Percentiles rank a stretch among this genome's conserved stretches.
phyloP scores from a whole-genome alignment of 2,329 filamentous ascomycete genomes.

The Sporothrix pallida region DNA sequence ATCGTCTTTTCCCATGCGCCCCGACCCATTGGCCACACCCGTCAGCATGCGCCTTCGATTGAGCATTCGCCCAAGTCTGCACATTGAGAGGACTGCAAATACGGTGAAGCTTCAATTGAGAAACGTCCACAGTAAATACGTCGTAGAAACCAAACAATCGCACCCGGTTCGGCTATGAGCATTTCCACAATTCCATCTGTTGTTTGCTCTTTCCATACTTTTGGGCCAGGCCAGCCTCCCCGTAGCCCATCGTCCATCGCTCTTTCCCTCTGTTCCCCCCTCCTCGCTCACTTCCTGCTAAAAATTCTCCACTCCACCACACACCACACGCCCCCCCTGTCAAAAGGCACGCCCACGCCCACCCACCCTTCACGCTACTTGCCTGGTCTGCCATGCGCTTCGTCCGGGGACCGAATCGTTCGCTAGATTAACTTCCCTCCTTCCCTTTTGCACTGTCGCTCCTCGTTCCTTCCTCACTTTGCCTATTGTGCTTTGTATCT shows the following conservation, averaged over 20 bases:
- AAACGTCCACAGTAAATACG: too few relatives aligned
- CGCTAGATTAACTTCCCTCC: constrained; percentile 34
- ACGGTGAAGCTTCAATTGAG: background rate
- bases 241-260: constrained; percentile 21
- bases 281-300: background rate
- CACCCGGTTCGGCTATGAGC: background rate
- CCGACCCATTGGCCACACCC: constrained; percentile 1
- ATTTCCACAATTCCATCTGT: constrained; percentile 19
- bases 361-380: constrained; percentile 30
- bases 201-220: too few relatives aligned
- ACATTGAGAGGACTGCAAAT: background rate
- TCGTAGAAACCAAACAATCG: background rate
- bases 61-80: background rate
- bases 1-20: background rate
- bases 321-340: constrained; percentile 25
- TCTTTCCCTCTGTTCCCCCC: constrained; percentile 1
- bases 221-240: background rate
- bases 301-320: constrained; percentile 8
- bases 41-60: background rate
- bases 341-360: constrained; percentile 24
- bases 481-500: background rate
- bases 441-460: constrained; percentile 29
- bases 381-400: constrained; percentile 37
- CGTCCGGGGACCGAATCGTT: constrained; percentile 34
- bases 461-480: constrained; percentile 10